Base-by-base conservation (phyloP, 169 alveolate genomes). In the Plasmodium reichenowi region DNA sequence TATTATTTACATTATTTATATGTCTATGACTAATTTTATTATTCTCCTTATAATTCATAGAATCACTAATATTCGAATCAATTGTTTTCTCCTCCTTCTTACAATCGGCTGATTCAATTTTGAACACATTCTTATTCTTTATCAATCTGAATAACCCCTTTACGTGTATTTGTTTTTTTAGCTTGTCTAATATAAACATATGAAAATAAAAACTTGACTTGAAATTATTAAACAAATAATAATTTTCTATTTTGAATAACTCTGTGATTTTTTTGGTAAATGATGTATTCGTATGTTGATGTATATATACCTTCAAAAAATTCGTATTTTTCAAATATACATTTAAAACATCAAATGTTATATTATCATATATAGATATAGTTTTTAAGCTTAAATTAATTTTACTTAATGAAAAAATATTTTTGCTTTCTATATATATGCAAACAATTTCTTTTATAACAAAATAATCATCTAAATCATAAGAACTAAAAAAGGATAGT, bases 251-350 rank as follows among this genome's bases (percentile, higher is more conserved):
- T 50, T 64, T 26, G 45, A 86, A 70, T 17, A 86, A 38, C 15
- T 86, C 78, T 2, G 88, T 86, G 59, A 86, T 86, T 62, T 86
- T 86, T 45, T 72, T 86, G 2, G 92, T 86, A 15, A 86, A 86
- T 17, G 75, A 26, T 0, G 58, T 59, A 17, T 86, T 86, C 0
- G 60, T 54, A 43, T 86, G 92, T 26, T 86, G 92, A 62, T 86
- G 92, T 47, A 86, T 86, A 74, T 86, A 86, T 6, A 59, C 92
- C 43, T 86, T 86, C 47, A 86, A 72, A 86, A 86, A 86, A 29
- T 70, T 43, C 1, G 88, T 86, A 20, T 72, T 86, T 20, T 86
- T 86, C 26, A 86, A 71, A 72, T 86, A 86, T 4, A 86, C 47
- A 62, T 86, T 70, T 45, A 86, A 43, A 24, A 86, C 92, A 72